Percentiles rank a stretch among this genome's conserved stretches.
These are phyloP conservation scores for Kazachstania psychrophila DNA, from an alignment of 805 yeast genomes.

Conservation along the genomic window DNA sequence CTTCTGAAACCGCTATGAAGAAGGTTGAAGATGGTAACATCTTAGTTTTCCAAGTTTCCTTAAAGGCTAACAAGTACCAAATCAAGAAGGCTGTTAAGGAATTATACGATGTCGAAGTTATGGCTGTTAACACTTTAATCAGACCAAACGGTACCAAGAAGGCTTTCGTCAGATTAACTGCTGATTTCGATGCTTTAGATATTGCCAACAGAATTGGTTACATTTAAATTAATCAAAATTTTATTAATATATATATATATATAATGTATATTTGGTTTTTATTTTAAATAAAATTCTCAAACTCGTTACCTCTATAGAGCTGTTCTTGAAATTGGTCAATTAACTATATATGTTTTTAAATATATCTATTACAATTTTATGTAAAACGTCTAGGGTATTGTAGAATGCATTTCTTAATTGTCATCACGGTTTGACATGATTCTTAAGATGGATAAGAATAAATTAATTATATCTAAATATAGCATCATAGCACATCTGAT, in stretches of 20 bases:
- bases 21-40: conserved; percentile 99
- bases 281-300: not conserved
- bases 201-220: conserved; percentile 99
- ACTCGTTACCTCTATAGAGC: not conserved
- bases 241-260: not conserved
- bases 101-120: conserved; percentile 92
- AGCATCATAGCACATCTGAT: conserved; percentile 69
- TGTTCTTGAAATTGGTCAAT: too few relatives aligned
- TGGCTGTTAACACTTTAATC: conserved; percentile 89
- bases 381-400: not conserved
- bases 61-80: conserved; percentile 97
- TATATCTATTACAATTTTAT: not conserved
- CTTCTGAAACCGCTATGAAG: conserved; percentile 98
- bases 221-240: conserved; percentile 49
- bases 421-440: conserved; percentile 36
- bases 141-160: conserved; percentile 99
- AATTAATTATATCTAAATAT: conserved; percentile 74
- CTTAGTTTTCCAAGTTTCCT: conserved; percentile 94
- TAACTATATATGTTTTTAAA: not conserved
- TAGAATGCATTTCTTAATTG: conserved; percentile 2
- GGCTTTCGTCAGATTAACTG: conserved; percentile 98
- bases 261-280: not conserved
- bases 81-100: conserved; percentile 97
- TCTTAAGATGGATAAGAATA: conserved; percentile 68
- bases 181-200: conserved; percentile 98